These are phyloP conservation scores for Arctium lappa DNA, from an alignment of 129 eudicot species.

Conservation along the genomic window DNA sequence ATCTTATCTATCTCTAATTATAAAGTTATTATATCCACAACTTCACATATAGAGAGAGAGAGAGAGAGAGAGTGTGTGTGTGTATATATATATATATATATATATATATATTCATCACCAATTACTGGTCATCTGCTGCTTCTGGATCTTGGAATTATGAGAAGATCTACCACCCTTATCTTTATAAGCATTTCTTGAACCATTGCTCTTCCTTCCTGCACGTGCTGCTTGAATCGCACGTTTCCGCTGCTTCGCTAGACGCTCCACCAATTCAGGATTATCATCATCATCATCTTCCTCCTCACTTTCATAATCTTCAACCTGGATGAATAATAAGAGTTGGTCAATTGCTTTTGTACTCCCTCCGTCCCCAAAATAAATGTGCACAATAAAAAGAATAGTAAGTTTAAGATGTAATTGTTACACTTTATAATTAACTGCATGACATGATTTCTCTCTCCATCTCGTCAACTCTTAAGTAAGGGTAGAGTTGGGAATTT, in stretches of 20 bases:
- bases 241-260: constrained; percentile 68
- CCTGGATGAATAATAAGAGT: constrained; percentile 25
- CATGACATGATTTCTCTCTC: no score
- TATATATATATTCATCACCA: constrained; percentile 34
- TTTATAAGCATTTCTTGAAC: constrained; percentile 85
- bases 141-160: constrained; percentile 64
- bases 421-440: no score
- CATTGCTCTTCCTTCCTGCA: constrained; percentile 47
- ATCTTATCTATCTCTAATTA: no score
- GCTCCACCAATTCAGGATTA: constrained; percentile 62
- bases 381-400: no score
- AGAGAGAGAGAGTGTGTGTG: no score
- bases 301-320: constrained; percentile 39
- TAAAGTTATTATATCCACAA: no score
- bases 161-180: constrained; percentile 95
- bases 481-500: no score
- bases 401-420: no score
- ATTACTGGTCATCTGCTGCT: constrained; percentile 32
- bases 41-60: no score
- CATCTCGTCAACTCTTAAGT: no score
- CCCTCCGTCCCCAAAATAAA: no score
- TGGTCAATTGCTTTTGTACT: neutral
- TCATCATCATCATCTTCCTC: constrained; percentile 23
- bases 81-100: neutral
- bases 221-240: constrained; percentile 85